These are phyloP conservation scores for Oryza rufipogon DNA, from an alignment of 176 grass and related monocot species.

Conservation along the genomic window DNA sequence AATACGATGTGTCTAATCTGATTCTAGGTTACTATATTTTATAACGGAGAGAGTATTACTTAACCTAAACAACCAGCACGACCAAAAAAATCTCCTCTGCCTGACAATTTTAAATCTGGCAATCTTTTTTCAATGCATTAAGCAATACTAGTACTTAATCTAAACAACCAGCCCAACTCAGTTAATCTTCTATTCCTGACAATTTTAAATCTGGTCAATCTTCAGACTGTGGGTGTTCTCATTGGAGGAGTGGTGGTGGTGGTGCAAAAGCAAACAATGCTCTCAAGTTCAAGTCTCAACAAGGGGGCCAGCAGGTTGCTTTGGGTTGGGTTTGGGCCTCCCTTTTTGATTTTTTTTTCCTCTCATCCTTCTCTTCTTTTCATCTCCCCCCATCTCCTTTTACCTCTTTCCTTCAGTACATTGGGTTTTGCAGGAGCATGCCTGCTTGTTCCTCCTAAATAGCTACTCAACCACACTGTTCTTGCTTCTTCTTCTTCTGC, in stretches of 20 bases:
- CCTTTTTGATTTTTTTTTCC: neutral
- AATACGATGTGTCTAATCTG: too few relatives aligned
- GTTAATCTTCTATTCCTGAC: neutral
- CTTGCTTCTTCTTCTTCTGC: neutral
- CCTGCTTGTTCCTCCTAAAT: slow-evolving; percentile 10
- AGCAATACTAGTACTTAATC: too few relatives aligned
- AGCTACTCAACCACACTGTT: slow-evolving; percentile 13
- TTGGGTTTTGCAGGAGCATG: slow-evolving; percentile 62
- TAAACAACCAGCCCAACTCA: neutral
- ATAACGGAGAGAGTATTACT: too few relatives aligned
- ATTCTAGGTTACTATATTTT: too few relatives aligned
- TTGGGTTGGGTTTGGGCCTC: slow-evolving; percentile 31
- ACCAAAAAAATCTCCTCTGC: too few relatives aligned
- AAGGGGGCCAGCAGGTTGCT: slow-evolving; percentile 26
- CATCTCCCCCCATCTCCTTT: slow-evolving; percentile 24
- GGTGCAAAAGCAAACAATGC: slow-evolving; percentile 23
- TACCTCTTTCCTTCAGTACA: slow-evolving; percentile 29
- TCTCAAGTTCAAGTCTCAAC: slow-evolving; percentile 19
- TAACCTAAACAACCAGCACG: too few relatives aligned
- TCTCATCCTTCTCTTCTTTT: slow-evolving; percentile 50
- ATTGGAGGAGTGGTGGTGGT: neutral
- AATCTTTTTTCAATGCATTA: too few relatives aligned
- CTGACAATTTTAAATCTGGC: too few relatives aligned
- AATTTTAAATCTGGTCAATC: slow-evolving; percentile 35
- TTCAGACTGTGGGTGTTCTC: neutral